Conservation (phyloP, 176 grass and related monocot species). For the Chrysopogon serrulatus region DNA sequence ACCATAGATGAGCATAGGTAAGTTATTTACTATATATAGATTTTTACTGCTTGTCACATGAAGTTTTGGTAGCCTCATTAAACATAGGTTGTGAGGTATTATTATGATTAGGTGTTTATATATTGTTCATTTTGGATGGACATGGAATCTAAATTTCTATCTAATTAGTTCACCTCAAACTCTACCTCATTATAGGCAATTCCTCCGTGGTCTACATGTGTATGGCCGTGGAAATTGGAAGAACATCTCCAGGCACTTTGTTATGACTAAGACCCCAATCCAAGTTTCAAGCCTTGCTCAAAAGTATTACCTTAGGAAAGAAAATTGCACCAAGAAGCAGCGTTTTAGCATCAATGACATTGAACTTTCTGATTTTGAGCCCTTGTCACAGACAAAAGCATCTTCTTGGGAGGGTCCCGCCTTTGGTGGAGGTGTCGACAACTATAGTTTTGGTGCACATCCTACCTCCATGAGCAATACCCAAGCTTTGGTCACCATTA, state of each 20-base stretch:
- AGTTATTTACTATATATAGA: neutral
- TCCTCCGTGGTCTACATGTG: neutral
- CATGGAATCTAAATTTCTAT: neutral
- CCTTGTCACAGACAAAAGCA: neutral
- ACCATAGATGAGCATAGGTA: slow-evolving; percentile 11
- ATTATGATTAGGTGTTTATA: neutral
- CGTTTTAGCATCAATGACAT: neutral
- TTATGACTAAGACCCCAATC: neutral
- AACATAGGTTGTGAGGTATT: neutral
- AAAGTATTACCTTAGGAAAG: neutral
- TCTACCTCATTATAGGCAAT: neutral
- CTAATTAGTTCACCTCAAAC: neutral
- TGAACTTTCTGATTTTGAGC: neutral
- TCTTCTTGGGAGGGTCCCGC: neutral
- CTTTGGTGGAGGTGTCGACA: neutral
- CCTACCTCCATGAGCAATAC: neutral
- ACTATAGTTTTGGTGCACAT: neutral
- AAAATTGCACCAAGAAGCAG: neutral
- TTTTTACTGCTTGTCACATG: neutral
- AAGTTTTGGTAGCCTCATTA: neutral
- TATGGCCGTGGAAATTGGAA: neutral
- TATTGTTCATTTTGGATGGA: neutral
- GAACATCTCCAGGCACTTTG: neutral
- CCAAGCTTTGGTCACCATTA: neutral
- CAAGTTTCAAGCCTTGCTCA: neutral